A percentile compares a stretch with the other conserved stretches of the same genome.
Conservation (phyloP, 139 green algal genomes). For the Auxenochlorella pyrenoidosa region DNA sequence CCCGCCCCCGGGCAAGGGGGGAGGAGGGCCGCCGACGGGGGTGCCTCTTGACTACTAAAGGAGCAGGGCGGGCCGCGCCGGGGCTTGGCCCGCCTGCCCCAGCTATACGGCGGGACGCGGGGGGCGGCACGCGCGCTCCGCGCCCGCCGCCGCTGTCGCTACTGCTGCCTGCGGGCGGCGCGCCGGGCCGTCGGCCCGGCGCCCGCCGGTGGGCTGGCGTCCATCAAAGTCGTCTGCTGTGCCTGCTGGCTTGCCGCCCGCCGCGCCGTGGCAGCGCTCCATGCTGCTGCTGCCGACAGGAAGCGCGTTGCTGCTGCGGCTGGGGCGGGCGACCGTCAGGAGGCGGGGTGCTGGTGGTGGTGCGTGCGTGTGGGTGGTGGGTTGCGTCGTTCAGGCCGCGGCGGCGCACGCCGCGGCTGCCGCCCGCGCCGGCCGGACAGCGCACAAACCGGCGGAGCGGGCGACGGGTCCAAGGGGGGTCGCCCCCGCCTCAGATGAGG, state of each 20-base stretch:
- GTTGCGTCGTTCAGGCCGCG: background rate
- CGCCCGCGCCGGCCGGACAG: slow-evolving; percentile 12
- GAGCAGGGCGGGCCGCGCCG: background rate
- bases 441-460: slow-evolving; percentile 4
- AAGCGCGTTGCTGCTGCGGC: background rate
- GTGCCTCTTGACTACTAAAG: background rate
- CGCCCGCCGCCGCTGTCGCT: background rate
- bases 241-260: background rate
- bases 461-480: background rate
- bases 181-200: too few relatives aligned
- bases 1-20: background rate
- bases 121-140: background rate
- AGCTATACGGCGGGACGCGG: background rate
- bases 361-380: background rate
- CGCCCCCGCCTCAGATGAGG: slow-evolving; percentile 57
- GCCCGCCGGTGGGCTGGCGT: background rate
- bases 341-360: background rate
- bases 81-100: background rate
- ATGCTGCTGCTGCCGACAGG: background rate
- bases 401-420: background rate
- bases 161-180: background rate
- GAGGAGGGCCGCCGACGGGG: background rate
- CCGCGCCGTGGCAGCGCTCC: background rate
- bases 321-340: background rate
- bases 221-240: background rate